Evolutionary conservation across 352 stramenopile genomes (phyloP).

Genomic region (Phytophthora crassamura): DNA sequence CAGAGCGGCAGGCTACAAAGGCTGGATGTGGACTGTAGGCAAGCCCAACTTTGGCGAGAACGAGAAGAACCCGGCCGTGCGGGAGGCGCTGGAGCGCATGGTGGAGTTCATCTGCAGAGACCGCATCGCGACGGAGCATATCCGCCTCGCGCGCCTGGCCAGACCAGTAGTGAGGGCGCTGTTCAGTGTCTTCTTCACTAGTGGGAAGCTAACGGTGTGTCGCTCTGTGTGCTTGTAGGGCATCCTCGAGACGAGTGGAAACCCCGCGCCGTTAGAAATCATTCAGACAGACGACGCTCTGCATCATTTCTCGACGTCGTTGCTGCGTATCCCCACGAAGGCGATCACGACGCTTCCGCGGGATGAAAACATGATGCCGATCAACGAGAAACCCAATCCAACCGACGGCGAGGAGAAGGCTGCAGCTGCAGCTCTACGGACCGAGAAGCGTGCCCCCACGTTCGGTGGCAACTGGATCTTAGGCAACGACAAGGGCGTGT

Average conservation of each 20-base stretch:
- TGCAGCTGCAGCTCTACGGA: conserved; percentile 10
- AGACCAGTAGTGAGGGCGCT: conserved; percentile 29
- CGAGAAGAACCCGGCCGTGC: conserved; percentile 77
- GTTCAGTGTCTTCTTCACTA: not conserved
- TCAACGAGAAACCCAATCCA: conserved; percentile 45
- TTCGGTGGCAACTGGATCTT: conserved; percentile 86
- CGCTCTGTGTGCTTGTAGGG: conserved; percentile 32
- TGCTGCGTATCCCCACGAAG: conserved; percentile 75
- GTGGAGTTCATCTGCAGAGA: conserved; percentile 62
- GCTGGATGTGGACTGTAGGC: conserved; percentile 89
- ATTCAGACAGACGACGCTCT: conserved; percentile 68
- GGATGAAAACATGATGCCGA: conserved; percentile 57
- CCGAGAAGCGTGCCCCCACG: conserved; percentile 26
- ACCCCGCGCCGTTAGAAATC: conserved; percentile 48
- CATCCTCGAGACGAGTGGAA: conserved; percentile 53
- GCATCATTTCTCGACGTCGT: conserved; percentile 68
- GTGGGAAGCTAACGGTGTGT: not conserved
- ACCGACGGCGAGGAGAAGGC: conserved; percentile 28
- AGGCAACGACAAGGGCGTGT: conserved; percentile 78
- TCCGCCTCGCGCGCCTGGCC: conserved; percentile 34
- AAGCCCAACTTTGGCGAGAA: conserved; percentile 82
- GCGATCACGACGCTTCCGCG: conserved; percentile 82
- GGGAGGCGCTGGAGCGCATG: conserved; percentile 80
- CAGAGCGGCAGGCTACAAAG: conserved; percentile 68
- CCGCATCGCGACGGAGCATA: conserved; percentile 42